Evolutionary conservation across 441 rosid species (phyloP), one percentile per base, ranked within the genome.

Genomic region (Pelargonium australe): DNA sequence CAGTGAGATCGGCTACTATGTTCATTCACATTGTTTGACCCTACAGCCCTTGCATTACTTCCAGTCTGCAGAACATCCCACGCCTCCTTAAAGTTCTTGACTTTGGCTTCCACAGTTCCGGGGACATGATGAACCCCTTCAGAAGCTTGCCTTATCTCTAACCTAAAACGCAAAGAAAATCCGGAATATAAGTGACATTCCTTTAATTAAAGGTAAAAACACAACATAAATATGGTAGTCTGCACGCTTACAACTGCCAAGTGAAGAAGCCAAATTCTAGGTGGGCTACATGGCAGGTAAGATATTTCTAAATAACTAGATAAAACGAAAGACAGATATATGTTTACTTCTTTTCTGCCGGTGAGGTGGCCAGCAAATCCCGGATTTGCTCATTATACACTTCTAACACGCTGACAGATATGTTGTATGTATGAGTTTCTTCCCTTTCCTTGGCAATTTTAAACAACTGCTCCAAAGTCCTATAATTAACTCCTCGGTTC

Each of bases 1-100:
- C 98, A 94, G 83, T 91, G 98, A 73, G 98, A 94, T 75, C 98
- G 80, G 81, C 98, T 94, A 84, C 98, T 89, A 77, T 85, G 87
- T 73, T 91, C 98, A 72, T 94, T 94, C 13, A 93, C 91, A 70
- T 89, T 84, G 41, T 97, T 91, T 77, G 91, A 83, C 63, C 96
- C 93, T 75, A 94, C 84, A 68, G 94, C 93, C 77, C 98, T 87
- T 64, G 92, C 94, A 68, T 81, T 88, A 79, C 89, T 91, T 55
- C 98, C 98, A 58, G 89, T 86, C 77, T 83, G 86, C 63, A 91
- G 71, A 75, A 91, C 96, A 73, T 94, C 93, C 98, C 97, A 94
- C 10, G 84, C 97, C 86, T 91, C 96, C 66, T 76, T 83, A 77
- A 85, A 75, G 77, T 80, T 87, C 84, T 67, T 82, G 64, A 91